These are phyloP conservation scores for Alternaria hordeiaustralica DNA, from an alignment of 2,329 filamentous ascomycete species.

Conservation along the genomic window DNA sequence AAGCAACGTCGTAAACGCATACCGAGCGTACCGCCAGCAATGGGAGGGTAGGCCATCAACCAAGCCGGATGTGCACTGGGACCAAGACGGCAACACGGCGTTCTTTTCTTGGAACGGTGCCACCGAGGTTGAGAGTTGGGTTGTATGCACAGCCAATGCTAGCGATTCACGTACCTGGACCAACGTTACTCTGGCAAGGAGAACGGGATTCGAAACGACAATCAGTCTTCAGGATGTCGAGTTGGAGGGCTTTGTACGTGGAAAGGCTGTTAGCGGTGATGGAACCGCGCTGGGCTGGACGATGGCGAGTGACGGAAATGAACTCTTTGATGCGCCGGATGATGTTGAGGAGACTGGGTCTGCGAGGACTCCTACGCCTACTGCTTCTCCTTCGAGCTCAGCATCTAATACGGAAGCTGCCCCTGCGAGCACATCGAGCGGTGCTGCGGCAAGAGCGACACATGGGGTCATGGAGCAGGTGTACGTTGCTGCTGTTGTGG, in stretches of 20 bases:
- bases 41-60: conserved; percentile 29
- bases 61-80: conserved; percentile 23
- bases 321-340: conserved; percentile 17
- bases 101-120: conserved; percentile 40
- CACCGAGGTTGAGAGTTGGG: conserved; percentile 33
- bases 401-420: conserved; percentile 1
- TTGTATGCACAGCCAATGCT: conserved; percentile 33
- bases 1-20: conserved; percentile 42
- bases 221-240: conserved; percentile 9
- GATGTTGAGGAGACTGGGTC: conserved; percentile 6
- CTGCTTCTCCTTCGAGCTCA: not conserved
- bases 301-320: conserved; percentile 9
- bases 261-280: conserved; percentile 12
- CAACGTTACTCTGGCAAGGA: conserved; percentile 13
- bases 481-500: conserved; percentile 13
- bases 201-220: conserved; percentile 24
- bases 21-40: conserved; percentile 43
- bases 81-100: conserved; percentile 12
- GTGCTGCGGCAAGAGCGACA: conserved; percentile 8
- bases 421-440: conserved; percentile 4
- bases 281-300: conserved; percentile 16
- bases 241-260: conserved; percentile 17
- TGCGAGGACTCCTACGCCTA: not conserved
- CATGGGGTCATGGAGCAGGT: conserved; percentile 10
- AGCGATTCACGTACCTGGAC: conserved; percentile 18